Conservation (phyloP, 2,329 filamentous ascomycete species). For the Talaromyces sp. region DNA sequence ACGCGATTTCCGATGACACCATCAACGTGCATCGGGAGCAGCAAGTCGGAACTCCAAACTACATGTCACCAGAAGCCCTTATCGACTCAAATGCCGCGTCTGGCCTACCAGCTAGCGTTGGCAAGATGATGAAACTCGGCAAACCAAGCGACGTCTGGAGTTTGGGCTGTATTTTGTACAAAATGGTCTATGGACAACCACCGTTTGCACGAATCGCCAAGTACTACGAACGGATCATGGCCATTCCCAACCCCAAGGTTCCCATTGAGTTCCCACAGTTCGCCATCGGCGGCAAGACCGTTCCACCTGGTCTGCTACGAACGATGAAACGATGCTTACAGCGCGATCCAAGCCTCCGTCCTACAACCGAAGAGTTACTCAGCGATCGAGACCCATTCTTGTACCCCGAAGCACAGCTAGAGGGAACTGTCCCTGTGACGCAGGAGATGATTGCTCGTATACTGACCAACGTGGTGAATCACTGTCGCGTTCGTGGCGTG, state of each 20-base stretch:
- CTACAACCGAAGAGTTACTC: conserved; percentile 56
- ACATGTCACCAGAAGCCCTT: conserved; percentile 95
- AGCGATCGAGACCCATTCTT: conserved; percentile 55
- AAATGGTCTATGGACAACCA: conserved; percentile 96
- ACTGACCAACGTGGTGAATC: conserved; percentile 56
- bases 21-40: conserved; percentile 96
- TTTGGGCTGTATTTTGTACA: conserved; percentile 91
- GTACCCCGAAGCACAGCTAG: conserved; percentile 51
- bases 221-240: conserved; percentile 72
- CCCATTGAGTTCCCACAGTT: conserved; percentile 46
- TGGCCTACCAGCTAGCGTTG: conserved; percentile 45
- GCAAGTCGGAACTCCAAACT: conserved; percentile 94
- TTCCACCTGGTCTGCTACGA: conserved; percentile 54
- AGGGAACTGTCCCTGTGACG: conserved; percentile 48
- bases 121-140: conserved; percentile 88
- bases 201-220: conserved; percentile 91
- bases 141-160: conserved; percentile 97
- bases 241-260: conserved; percentile 49
- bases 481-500: conserved; percentile 54
- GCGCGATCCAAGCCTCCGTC: conserved; percentile 54
- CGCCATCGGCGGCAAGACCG: conserved; percentile 46
- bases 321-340: conserved; percentile 58
- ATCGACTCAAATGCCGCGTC: conserved; percentile 73
- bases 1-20: conserved; percentile 94
- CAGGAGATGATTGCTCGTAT: conserved; percentile 60